Percentiles rank a stretch among this genome's conserved stretches.
These are phyloP conservation scores for Rhazya stricta DNA, from an alignment of 257 asterid species.

Conservation along the genomic window DNA sequence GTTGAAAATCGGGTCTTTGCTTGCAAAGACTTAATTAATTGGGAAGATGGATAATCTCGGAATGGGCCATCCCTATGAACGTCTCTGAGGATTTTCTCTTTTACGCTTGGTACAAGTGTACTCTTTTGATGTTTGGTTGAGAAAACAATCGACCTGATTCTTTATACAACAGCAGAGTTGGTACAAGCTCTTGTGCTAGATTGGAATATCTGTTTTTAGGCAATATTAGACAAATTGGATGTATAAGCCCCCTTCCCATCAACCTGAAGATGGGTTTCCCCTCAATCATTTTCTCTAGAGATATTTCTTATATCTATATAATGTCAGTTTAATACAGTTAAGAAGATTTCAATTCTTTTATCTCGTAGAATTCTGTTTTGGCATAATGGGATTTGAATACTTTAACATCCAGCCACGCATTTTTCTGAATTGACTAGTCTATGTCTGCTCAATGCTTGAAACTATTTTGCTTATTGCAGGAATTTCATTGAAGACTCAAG, in stretches of 20 bases:
- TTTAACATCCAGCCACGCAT: no score
- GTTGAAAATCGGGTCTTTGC: background rate
- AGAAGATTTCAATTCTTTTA: background rate
- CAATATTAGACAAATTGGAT: background rate
- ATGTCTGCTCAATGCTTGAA: background rate
- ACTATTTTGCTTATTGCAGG: conserved; percentile 26
- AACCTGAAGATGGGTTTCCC: background rate
- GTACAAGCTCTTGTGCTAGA: background rate
- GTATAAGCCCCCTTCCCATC: background rate
- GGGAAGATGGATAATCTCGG: background rate
- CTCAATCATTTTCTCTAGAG: background rate
- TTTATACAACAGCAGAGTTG: background rate
- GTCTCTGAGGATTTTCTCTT: background rate
- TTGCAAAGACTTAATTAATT: background rate
- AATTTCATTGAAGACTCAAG: conserved; percentile 51
- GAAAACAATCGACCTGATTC: background rate
- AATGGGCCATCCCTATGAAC: background rate
- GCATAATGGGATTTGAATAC: background rate
- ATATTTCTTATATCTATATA: background rate
- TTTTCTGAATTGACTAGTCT: background rate
- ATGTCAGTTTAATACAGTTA: background rate
- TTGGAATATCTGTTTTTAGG: background rate
- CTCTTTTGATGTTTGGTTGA: background rate
- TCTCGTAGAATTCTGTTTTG: background rate
- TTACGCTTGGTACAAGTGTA: background rate